These are phyloP conservation scores for Microascus cirrosus DNA, from an alignment of 2,329 filamentous ascomycete species.

Conservation along the genomic window DNA sequence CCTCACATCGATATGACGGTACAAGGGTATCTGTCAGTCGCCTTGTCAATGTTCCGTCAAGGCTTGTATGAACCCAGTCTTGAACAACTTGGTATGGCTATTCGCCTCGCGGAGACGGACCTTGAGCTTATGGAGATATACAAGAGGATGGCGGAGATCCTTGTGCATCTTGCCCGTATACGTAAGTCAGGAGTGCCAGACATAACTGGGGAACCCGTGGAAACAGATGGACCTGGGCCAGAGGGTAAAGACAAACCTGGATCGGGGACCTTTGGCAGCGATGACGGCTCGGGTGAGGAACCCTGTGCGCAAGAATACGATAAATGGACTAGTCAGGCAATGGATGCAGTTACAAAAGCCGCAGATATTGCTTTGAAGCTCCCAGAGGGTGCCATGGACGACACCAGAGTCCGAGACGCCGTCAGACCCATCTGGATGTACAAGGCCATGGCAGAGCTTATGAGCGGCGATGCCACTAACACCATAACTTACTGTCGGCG, in stretches of 20 bases:
- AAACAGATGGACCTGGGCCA: too few relatives aligned
- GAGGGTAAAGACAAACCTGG: too few relatives aligned
- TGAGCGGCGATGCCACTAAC: neutral
- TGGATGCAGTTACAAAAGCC: neutral
- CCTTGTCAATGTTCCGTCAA: neutral
- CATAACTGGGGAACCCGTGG: too few relatives aligned
- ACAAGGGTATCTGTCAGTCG: neutral
- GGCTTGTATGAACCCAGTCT: neutral
- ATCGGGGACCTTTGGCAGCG: too few relatives aligned
- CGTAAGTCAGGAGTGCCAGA: too few relatives aligned
- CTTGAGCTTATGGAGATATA: neutral
- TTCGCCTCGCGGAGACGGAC: neutral
- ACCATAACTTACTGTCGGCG: neutral
- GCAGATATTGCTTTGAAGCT: neutral
- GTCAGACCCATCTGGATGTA: too few relatives aligned
- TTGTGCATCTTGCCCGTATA: too few relatives aligned
- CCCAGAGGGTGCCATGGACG: neutral
- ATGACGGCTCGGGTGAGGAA: neutral
- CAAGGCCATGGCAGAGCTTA: neutral
- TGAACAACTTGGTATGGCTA: neutral
- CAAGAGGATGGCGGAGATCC: neutral
- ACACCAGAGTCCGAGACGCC: neutral
- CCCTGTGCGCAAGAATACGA: neutral
- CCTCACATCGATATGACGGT: slow-evolving; percentile 2
- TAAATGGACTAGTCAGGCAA: neutral